Conservation (phyloP, 2,329 filamentous ascomycete species). For the Aspergillus aculeatinus region DNA sequence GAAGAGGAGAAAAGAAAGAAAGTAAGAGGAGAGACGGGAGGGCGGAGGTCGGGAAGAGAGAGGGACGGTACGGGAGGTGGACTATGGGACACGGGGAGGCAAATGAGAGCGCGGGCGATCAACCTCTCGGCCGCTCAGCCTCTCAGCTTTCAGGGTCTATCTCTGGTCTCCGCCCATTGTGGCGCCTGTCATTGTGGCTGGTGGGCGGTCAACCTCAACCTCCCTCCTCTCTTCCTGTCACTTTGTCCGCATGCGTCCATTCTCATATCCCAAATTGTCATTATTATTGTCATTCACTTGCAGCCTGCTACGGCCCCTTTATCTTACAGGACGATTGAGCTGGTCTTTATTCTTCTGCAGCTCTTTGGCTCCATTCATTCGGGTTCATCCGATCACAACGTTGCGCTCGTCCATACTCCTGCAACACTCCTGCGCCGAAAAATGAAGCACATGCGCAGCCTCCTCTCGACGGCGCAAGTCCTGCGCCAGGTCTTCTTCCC, state of each 20-base stretch:
- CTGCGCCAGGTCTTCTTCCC: conserved; percentile 32
- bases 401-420: not conserved
- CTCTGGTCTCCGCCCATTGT: not conserved
- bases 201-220: not conserved
- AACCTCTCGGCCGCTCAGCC: too few relatives aligned
- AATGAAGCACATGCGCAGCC: conserved; percentile 36
- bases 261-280: not conserved
- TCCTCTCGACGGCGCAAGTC: conserved; percentile 33
- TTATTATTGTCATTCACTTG: not conserved
- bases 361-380: not conserved
- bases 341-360: not conserved
- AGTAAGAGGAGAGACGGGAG: not conserved
- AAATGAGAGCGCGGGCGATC: not conserved
- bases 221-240: too few relatives aligned
- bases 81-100: conserved; percentile 2
- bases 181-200: not conserved
- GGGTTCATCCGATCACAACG: not conserved
- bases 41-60: not conserved
- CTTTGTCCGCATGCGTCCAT: not conserved
- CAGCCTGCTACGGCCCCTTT: too few relatives aligned
- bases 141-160: not conserved
- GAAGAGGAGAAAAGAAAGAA: not conserved
- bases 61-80: not conserved
- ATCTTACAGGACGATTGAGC: too few relatives aligned
- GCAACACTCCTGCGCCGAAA: conserved; percentile 14